phyloP scores from a whole-genome alignment of 2,329 filamentous ascomycete species.

The Phoma sp. region DNA sequence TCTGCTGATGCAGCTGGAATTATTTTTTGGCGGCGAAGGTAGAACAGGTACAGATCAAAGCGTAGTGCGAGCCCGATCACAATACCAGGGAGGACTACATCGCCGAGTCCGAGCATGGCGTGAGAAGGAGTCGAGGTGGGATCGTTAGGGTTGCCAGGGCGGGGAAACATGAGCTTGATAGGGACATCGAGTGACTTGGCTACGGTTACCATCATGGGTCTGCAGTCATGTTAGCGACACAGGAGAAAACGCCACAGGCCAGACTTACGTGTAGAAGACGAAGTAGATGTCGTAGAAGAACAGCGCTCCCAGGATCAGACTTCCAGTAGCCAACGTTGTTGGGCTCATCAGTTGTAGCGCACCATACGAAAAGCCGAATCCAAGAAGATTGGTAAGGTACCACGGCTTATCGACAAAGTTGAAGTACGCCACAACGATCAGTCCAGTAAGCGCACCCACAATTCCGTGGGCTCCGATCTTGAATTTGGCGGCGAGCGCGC shows the following conservation, averaged over 20 bases:
- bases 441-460: constrained; percentile 61
- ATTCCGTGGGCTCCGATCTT: constrained; percentile 62
- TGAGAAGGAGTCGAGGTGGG: constrained; percentile 51
- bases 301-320: constrained; percentile 75
- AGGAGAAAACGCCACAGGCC: no score
- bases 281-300: constrained; percentile 97
- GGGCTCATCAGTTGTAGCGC: constrained; percentile 85
- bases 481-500: constrained; percentile 56
- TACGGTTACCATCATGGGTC: constrained; percentile 83
- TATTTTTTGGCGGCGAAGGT: constrained; percentile 67
- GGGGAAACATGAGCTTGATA: constrained; percentile 86
- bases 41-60: constrained; percentile 89
- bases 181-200: constrained; percentile 89
- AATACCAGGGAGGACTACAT: constrained; percentile 91
- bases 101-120: constrained; percentile 90
- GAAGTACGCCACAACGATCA: constrained; percentile 69
- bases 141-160: constrained; percentile 60
- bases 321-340: constrained; percentile 83
- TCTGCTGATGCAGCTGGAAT: constrained; percentile 17
- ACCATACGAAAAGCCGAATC: constrained; percentile 84
- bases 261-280: constrained; percentile 78
- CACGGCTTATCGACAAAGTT: constrained; percentile 66
- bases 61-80: constrained; percentile 86
- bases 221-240: constrained; percentile 35
- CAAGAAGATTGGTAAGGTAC: constrained; percentile 84